These are phyloP conservation scores for Diaporthe eres DNA, from an alignment of 2,329 filamentous ascomycete genomes.

Conservation along the genomic window DNA sequence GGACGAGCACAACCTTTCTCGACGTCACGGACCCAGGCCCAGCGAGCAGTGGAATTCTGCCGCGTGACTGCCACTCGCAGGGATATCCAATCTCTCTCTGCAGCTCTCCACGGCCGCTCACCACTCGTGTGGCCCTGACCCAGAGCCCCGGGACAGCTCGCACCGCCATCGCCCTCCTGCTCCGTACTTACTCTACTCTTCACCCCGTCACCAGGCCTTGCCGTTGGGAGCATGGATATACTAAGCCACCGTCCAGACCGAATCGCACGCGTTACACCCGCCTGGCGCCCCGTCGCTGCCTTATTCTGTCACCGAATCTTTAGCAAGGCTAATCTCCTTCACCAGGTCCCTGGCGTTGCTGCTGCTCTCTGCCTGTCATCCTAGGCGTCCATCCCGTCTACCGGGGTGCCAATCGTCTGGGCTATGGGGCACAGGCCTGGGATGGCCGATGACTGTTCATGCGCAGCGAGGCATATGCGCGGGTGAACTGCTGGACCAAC, in stretches of 20 bases:
- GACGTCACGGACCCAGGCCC: conserved; percentile 1
- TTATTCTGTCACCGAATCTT: conserved; percentile 20
- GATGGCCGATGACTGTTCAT: conserved; percentile 21
- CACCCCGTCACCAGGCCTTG: neutral
- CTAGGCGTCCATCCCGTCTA: neutral
- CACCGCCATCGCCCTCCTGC: conserved; percentile 1
- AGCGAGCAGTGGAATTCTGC: neutral
- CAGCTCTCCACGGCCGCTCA: neutral
- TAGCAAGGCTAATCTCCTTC: neutral
- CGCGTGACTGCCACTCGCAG: neutral
- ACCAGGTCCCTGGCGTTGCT: neutral
- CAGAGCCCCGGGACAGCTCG: neutral
- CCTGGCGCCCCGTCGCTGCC: conserved; percentile 27
- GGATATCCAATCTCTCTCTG: neutral
- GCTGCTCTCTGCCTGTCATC: conserved; percentile 23
- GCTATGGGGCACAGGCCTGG: neutral
- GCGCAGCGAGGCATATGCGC: conserved; percentile 28
- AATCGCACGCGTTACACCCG: conserved; percentile 10
- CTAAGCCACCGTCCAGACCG: conserved; percentile 21
- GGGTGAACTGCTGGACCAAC: conserved; percentile 7
- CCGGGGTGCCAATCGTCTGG: neutral
- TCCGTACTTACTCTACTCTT: conserved; percentile 21
- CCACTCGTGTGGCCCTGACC: conserved; percentile 11
- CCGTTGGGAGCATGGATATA: neutral
- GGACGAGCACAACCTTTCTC: neutral